Percentiles rank a stretch among this genome's conserved stretches.
Evolutionary conservation across 2,329 filamentous ascomycete genomes (phyloP).

Genomic region (Botrytis deweyae): DNA sequence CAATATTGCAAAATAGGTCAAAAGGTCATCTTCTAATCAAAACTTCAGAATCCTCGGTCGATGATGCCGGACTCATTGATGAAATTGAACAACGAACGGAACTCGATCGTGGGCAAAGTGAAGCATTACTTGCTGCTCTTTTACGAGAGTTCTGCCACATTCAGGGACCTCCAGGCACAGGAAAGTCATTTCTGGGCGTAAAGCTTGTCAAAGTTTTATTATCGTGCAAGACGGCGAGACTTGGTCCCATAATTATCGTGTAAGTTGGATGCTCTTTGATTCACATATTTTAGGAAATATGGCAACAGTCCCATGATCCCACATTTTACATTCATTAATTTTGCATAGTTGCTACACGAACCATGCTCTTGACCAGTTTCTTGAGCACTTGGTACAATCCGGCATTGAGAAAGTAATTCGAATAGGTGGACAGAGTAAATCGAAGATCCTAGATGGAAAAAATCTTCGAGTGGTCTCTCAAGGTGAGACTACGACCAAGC

Average conservation of each 20-base stretch:
- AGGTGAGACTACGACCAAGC: conserved; percentile 25
- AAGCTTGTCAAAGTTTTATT: conserved; percentile 37
- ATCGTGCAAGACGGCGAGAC: conserved; percentile 36
- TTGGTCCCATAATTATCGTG: conserved; percentile 42
- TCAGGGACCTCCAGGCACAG: conserved; percentile 35
- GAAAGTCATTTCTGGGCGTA: conserved; percentile 37
- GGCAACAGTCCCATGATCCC: neutral
- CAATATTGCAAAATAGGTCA: conserved; percentile 27
- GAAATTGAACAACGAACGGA: conserved; percentile 25
- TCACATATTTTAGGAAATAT: neutral
- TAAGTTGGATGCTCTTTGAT: conserved; percentile 26
- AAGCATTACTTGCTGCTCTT: conserved; percentile 43
- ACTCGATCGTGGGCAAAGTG: conserved; percentile 32
- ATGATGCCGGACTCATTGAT: conserved; percentile 27
- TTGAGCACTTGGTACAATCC: conserved; percentile 49
- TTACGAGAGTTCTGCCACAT: conserved; percentile 46
- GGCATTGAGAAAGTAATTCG: conserved; percentile 50
- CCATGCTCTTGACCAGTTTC: conserved; percentile 42
- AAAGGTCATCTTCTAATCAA: conserved; percentile 20
- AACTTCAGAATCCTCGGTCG: neutral
- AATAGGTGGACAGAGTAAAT: conserved; percentile 42
- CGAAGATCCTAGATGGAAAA: conserved; percentile 27
- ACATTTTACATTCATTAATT: neutral
- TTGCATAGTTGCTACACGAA: conserved; percentile 38
- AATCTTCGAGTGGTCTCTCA: conserved; percentile 31